A percentile compares a stretch with the other conserved stretches of the same genome.
Conservation (phyloP, 768 basidiomycete species). For the Tubosaeta brunneosetosa region DNA sequence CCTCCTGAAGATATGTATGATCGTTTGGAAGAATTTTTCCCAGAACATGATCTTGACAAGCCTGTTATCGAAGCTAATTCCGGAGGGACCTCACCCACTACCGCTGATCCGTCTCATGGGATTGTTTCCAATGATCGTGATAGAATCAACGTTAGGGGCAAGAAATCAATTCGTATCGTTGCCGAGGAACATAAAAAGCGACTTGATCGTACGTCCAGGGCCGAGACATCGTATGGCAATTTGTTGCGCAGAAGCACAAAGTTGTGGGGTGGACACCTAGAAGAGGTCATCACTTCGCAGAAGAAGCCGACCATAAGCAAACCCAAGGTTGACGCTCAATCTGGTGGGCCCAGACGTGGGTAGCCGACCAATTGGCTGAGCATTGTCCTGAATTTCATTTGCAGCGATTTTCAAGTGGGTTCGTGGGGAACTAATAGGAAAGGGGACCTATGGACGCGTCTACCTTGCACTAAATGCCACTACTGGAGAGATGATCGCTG, state of each 20-base stretch:
- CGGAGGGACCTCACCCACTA: slow-evolving; percentile 74
- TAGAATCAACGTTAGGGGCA: slow-evolving; percentile 51
- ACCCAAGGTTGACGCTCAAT: slow-evolving; percentile 54
- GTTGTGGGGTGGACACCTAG: slow-evolving; percentile 89
- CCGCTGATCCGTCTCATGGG: slow-evolving; percentile 46
- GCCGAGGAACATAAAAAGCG: slow-evolving; percentile 82
- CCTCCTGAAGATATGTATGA: slow-evolving; percentile 91
- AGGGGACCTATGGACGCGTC: slow-evolving; percentile 94
- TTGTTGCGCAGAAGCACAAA: slow-evolving; percentile 82
- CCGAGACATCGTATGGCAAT: slow-evolving; percentile 47
- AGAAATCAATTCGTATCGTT: slow-evolving; percentile 91
- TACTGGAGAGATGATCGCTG: slow-evolving; percentile 98
- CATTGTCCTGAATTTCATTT: slow-evolving; percentile 17
- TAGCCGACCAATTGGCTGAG: slow-evolving; percentile 15
- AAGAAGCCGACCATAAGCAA: slow-evolving; percentile 42
- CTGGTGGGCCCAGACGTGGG: slow-evolving; percentile 66
- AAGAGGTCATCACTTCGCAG: slow-evolving; percentile 84
- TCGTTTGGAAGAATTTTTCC: slow-evolving; percentile 91
- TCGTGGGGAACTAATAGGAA: slow-evolving; percentile 94
- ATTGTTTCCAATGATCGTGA: slow-evolving; percentile 31
- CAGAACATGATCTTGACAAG: slow-evolving; percentile 92
- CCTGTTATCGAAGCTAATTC: slow-evolving; percentile 87
- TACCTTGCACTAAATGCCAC: slow-evolving; percentile 95
- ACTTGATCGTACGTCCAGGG: slow-evolving; percentile 65
- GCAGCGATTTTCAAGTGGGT: slow-evolving; percentile 96